A percentile compares a stretch with the other conserved stretches of the same genome.
phyloP scores from a whole-genome alignment of 192 early-diverging fungal genomes.

The Chytriomyces sp. region DNA sequence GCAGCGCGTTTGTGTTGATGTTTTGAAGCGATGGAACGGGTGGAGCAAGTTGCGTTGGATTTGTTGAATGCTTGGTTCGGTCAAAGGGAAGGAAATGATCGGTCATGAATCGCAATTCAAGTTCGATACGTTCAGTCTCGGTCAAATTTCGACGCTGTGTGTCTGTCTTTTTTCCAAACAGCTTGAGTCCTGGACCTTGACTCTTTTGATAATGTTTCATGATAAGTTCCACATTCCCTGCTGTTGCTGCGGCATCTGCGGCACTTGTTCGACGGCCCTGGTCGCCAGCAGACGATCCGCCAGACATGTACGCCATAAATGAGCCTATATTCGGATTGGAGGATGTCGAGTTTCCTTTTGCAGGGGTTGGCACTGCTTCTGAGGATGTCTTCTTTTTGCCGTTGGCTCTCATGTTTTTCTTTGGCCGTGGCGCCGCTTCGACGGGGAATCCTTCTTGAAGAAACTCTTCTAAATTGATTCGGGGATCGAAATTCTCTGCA shows the following conservation, averaged over 20 bases:
- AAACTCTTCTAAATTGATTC: slow-evolving; percentile 75
- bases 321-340: not conserved
- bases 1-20: not conserved
- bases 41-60: not conserved
- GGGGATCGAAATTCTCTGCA: slow-evolving; percentile 74
- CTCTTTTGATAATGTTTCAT: not conserved
- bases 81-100: slow-evolving; percentile 23
- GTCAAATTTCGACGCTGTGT: not conserved
- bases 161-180: not conserved
- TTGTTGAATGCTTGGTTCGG: not conserved
- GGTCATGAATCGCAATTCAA: slow-evolving; percentile 15
- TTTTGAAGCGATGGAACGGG: not conserved
- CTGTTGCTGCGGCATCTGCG: not conserved
- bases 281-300: not conserved
- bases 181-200: not conserved
- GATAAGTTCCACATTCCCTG: not conserved
- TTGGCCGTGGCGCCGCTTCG: slow-evolving; percentile 54
- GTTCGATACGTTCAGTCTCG: slow-evolving; percentile 4
- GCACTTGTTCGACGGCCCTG: not conserved
- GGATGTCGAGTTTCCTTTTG: not conserved
- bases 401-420: slow-evolving; percentile 38
- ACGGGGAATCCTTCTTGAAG: slow-evolving; percentile 77
- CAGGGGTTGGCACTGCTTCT: not conserved
- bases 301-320: slow-evolving; percentile 1
- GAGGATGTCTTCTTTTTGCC: not conserved